phyloP scores from a whole-genome alignment of 768 basidiomycete species.

The Trametes meyenii region DNA sequence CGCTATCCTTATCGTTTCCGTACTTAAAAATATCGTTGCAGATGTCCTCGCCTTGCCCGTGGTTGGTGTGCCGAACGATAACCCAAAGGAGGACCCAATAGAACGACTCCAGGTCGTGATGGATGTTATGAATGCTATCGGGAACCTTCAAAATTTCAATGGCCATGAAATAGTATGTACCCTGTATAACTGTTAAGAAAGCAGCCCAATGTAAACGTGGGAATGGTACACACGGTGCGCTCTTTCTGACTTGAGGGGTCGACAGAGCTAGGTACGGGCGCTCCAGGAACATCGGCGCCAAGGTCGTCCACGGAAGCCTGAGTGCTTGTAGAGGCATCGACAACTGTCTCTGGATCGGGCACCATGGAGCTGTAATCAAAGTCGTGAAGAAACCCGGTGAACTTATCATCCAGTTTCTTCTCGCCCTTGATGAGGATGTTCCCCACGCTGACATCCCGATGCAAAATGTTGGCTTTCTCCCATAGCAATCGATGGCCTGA shows the following conservation, averaged over 20 bases:
- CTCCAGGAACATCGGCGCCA: no score
- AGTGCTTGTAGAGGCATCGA: neutral
- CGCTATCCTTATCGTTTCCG: neutral
- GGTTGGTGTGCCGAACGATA: slow-evolving; percentile 9
- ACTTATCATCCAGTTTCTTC: neutral
- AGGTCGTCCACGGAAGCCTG: neutral
- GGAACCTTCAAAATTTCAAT: neutral
- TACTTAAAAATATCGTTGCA: neutral
- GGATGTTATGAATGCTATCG: neutral
- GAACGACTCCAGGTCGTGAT: slow-evolving; percentile 14
- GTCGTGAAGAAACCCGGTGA: slow-evolving; percentile 12
- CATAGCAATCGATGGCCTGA: slow-evolving; percentile 18
- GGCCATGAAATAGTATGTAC: neutral
- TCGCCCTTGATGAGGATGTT: slow-evolving; percentile 25
- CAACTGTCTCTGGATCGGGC: neutral
- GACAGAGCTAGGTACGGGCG: no score
- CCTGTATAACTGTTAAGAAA: neutral
- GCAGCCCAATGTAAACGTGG: neutral
- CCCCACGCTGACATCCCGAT: slow-evolving; percentile 25
- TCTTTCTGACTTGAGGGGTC: neutral
- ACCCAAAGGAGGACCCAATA: slow-evolving; percentile 18
- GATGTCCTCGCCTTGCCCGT: neutral
- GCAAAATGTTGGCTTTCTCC: slow-evolving; percentile 19
- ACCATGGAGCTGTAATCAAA: slow-evolving; percentile 8
- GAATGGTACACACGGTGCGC: neutral